These are phyloP conservation scores for Macroventuria anomochaeta DNA, from an alignment of 2,329 filamentous ascomycete genomes.

Conservation along the genomic window DNA sequence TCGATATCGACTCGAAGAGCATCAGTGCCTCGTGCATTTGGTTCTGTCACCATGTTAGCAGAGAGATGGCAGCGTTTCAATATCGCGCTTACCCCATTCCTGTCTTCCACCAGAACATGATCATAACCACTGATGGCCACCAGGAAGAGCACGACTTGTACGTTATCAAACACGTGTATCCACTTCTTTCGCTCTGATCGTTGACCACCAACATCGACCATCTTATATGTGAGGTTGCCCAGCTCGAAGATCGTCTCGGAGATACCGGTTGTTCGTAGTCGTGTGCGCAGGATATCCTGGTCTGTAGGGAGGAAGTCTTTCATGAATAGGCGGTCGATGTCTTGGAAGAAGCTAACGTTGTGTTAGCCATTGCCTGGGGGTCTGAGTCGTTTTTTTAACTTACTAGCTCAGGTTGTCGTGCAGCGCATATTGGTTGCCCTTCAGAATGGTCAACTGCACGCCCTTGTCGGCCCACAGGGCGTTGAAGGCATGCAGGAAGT, in stretches of 20 bases:
- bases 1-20: slow-evolving; percentile 61
- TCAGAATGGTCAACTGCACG: slow-evolving; percentile 84
- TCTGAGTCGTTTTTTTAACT: slow-evolving; percentile 41
- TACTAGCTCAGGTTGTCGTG: slow-evolving; percentile 97
- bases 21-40: slow-evolving; percentile 63
- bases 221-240: slow-evolving; percentile 89
- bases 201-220: slow-evolving; percentile 95
- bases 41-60: slow-evolving; percentile 48
- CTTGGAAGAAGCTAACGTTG: slow-evolving; percentile 74
- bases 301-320: slow-evolving; percentile 86
- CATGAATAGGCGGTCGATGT: slow-evolving; percentile 67
- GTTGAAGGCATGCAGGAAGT: slow-evolving; percentile 82
- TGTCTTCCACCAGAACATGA: slow-evolving; percentile 93
- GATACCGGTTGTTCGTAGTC: slow-evolving; percentile 91
- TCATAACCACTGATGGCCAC: slow-evolving; percentile 97
- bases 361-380: slow-evolving; percentile 22
- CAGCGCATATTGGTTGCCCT: slow-evolving; percentile 94
- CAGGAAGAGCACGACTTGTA: slow-evolving; percentile 89
- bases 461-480: slow-evolving; percentile 82
- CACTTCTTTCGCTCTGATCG: slow-evolving; percentile 95
- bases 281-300: slow-evolving; percentile 90
- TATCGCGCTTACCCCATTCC: slow-evolving; percentile 77
- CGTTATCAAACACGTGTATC: slow-evolving; percentile 96
- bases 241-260: slow-evolving; percentile 94
- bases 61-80: not conserved